Evolutionary conservation across 441 rosid species (phyloP), one percentile per base, ranked within the genome.

Genomic region (Gossypium davidsonii): DNA sequence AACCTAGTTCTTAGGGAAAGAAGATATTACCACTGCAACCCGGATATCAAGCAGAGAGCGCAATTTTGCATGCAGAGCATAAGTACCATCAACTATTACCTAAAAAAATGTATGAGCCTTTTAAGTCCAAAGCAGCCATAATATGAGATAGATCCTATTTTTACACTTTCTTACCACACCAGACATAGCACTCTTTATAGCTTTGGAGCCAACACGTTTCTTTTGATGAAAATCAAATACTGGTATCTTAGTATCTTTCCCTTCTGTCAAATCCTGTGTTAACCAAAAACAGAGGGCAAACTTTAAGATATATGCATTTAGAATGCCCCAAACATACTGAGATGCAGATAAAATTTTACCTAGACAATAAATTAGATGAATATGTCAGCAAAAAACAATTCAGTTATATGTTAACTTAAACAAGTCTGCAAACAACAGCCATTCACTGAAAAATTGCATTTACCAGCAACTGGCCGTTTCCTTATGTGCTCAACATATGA

Each of bases 11-110:
- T 72, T 51, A 52, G 71, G 23, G 49, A 39, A 26, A 67, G n/a
- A 23, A 63, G 71, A 78, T 56, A 60, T 82, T 83, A 95, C 99
- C 94, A 95, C 99, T 58, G 99, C 99, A 84, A 95, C 98, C 78
- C 98, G 96, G 75, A 95, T 95, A 83, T 95, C 99, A 78, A 95
- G 82, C 82, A 95, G 87, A 74, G 99, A 93, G 72, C 99, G 96
- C 83, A 95, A 81, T 83, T 89, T 90, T 70, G 98, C 83, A 86
- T 93, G 93, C 57, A 95, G 82, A 56, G 99, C 97, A 86, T 93
- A 95, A 1, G 98, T 90, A 56, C 99, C 99, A 85, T 95, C 99
- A 80, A 95, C 97, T 82, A 93, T 91, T 74, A 95, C 97, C 99
- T 95, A 75, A 76, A 73, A 74, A 42, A 73, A 65, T 51, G 39